Percentiles rank a stretch among this genome's conserved stretches.
phyloP scores from a whole-genome alignment of 176 grass and related monocot species.

The Ensete ventricosum region DNA sequence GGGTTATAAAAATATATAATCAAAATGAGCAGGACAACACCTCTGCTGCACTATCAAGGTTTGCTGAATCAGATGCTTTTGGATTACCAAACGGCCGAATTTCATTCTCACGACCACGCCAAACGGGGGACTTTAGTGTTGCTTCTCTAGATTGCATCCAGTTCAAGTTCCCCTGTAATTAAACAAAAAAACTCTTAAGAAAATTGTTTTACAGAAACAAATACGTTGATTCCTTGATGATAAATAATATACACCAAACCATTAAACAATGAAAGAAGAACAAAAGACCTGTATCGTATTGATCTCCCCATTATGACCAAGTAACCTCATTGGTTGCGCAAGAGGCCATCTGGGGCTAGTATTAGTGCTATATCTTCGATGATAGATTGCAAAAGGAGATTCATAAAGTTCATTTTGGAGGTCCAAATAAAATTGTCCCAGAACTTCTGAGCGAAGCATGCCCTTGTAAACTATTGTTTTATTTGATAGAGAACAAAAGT shows the following conservation, averaged over 20 bases:
- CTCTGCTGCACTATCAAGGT: slow-evolving; percentile 95
- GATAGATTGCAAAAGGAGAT: slow-evolving; percentile 96
- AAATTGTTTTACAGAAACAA: slow-evolving; percentile 13
- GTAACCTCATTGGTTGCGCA: slow-evolving; percentile 97
- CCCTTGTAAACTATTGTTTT: slow-evolving; percentile 96
- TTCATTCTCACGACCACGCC: slow-evolving; percentile 90
- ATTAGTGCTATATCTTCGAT: slow-evolving; percentile 98
- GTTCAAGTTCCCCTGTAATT: slow-evolving; percentile 87
- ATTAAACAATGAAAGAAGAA: background rate
- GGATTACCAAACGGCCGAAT: slow-evolving; percentile 81
- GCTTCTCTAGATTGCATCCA: slow-evolving; percentile 98
- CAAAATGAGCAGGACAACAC: slow-evolving; percentile 25
- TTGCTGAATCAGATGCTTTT: slow-evolving; percentile 97
- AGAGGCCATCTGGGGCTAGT: slow-evolving; percentile 97
- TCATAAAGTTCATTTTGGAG: slow-evolving; percentile 71
- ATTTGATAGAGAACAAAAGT: slow-evolving; percentile 90
- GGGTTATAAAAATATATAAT: background rate
- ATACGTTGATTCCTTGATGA: slow-evolving; percentile 1
- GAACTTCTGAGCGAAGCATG: slow-evolving; percentile 94
- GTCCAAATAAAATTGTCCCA: slow-evolving; percentile 96
- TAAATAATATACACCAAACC: slow-evolving; percentile 13
- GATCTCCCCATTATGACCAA: slow-evolving; percentile 99
- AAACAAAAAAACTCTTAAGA: slow-evolving; percentile 19
- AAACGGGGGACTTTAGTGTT: slow-evolving; percentile 86
- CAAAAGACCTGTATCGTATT: slow-evolving; percentile 93